Evolutionary conservation across 306 rosid genomes (phyloP).

Genomic region (Quercus rubra): DNA sequence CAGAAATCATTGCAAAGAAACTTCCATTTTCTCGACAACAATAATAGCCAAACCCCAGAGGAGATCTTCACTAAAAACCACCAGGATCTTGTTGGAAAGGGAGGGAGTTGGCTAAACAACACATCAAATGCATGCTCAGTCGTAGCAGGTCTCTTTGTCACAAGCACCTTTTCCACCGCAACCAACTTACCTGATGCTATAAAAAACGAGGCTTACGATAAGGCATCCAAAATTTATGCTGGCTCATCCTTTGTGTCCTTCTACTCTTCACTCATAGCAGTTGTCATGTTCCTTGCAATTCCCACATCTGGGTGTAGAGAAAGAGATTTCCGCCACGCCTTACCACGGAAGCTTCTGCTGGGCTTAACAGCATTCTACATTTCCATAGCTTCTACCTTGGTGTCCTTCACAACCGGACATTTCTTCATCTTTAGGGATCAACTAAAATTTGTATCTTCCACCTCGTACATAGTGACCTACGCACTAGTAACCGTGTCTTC

Average conservation of each 20-base stretch:
- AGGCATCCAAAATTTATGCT: constrained; percentile 26
- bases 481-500: constrained; percentile 37
- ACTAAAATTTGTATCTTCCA: constrained; percentile 8
- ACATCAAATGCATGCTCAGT: constrained; percentile 50
- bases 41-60: constrained; percentile 18
- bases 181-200: constrained; percentile 39
- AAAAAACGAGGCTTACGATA: background rate
- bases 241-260: constrained; percentile 33
- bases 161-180: constrained; percentile 38
- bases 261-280: constrained; percentile 38
- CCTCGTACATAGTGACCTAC: constrained; percentile 26
- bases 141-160: constrained; percentile 53
- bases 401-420: constrained; percentile 41
- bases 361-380: constrained; percentile 45
- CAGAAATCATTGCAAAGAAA: constrained; percentile 26
- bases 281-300: constrained; percentile 51
- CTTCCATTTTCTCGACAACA: constrained; percentile 28
- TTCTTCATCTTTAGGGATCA: constrained; percentile 30
- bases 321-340: constrained; percentile 25
- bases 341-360: constrained; percentile 35
- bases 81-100: background rate
- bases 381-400: constrained; percentile 38
- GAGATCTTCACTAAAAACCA: constrained; percentile 41
- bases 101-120: constrained; percentile 36
- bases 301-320: constrained; percentile 37